Evolutionary conservation across 139 green algal species (phyloP).

Genomic region (Coelastrella sp.): DNA sequence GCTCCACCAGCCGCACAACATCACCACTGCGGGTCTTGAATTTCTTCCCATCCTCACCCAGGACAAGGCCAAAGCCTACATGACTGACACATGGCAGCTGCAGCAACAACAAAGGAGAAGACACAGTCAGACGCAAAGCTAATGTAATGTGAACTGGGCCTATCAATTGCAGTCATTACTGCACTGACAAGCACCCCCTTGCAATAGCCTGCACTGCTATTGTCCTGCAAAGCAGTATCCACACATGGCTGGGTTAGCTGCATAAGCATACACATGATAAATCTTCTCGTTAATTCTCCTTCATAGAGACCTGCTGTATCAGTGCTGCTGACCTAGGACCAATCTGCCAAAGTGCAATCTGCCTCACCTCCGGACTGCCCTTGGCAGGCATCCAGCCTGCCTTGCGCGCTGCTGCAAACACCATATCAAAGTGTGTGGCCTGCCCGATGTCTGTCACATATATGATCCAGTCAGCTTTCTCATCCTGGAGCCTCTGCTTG

Average conservation of each 20-base stretch:
- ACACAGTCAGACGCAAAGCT: background rate
- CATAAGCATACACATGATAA: no score
- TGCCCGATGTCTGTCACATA: constrained; percentile 98
- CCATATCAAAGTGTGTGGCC: constrained; percentile 89
- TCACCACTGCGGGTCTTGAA: constrained; percentile 69
- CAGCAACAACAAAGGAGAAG: background rate
- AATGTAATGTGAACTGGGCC: background rate
- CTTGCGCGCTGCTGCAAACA: constrained; percentile 84
- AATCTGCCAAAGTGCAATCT: no score
- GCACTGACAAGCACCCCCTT: no score
- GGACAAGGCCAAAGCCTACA: constrained; percentile 97
- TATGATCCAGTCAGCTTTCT: constrained; percentile 97
- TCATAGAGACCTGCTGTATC: background rate
- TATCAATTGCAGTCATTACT: no score
- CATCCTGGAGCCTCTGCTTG: constrained; percentile 84
- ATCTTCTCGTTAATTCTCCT: no score
- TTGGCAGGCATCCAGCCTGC: constrained; percentile 70
- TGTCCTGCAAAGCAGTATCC: no score
- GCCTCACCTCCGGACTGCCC: constrained; percentile 15
- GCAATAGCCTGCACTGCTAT: no score
- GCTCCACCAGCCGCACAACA: constrained; percentile 91
- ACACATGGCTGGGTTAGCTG: no score
- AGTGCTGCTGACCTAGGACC: background rate
- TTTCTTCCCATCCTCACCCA: constrained; percentile 96
- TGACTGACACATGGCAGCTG: constrained; percentile 76